Conservation (phyloP, 116 monocot species). For the Phalaenopsis hybrid region DNA sequence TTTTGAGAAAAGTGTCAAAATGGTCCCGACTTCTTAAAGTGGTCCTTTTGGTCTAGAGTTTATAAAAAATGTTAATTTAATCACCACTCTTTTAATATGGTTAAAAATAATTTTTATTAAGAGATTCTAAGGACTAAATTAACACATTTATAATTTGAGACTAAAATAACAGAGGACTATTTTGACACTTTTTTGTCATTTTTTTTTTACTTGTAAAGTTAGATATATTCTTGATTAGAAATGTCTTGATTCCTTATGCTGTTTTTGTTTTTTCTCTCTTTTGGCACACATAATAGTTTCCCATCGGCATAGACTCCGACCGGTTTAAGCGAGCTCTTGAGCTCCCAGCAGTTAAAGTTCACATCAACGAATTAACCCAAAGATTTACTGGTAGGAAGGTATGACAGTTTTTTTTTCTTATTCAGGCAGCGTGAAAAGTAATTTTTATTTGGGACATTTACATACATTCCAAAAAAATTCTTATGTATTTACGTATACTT, state of each 20-base stretch:
- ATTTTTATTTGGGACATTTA: not conserved
- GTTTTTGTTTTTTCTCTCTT: not conserved
- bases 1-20: too few species aligned
- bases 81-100: too few species aligned
- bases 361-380: conserved; percentile 68
- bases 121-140: too few species aligned
- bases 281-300: conserved; percentile 51
- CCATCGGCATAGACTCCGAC: conserved; percentile 90
- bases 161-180: too few species aligned
- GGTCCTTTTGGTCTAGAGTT: too few species aligned
- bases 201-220: not conserved
- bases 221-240: not conserved
- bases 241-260: not conserved
- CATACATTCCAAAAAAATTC: too few species aligned
- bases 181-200: too few species aligned
- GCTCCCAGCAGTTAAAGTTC: conserved; percentile 72
- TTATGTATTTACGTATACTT: too few species aligned
- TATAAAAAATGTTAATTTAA: too few species aligned
- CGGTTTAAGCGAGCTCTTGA: conserved; percentile 88
- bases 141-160: too few species aligned
- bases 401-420: not conserved
- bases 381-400: conserved; percentile 91
- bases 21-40: not conserved
- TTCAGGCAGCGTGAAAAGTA: not conserved
- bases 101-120: too few species aligned